Evolutionary conservation across 2,329 filamentous ascomycete genomes (phyloP).

Genomic region (Neopestalotiopsis sp.): DNA sequence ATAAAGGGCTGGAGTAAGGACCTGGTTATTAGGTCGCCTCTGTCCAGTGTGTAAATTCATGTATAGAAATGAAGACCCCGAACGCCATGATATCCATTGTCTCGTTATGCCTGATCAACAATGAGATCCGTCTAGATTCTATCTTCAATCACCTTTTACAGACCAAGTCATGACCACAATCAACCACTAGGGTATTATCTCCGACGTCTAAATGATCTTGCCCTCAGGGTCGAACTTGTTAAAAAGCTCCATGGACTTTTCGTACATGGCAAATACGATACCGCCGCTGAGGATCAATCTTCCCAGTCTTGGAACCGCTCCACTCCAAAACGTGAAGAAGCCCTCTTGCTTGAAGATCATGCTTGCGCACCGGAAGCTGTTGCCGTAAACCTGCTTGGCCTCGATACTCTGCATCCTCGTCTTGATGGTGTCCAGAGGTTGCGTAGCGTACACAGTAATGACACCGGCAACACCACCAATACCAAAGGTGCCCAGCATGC

Average conservation of each 20-base stretch:
- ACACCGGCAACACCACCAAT: slow-evolving; percentile 88
- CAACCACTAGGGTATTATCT: not conserved
- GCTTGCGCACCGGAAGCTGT: slow-evolving; percentile 81
- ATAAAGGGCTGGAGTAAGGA: not conserved
- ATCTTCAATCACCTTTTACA: slow-evolving; percentile 1
- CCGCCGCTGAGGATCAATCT: slow-evolving; percentile 89
- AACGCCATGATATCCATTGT: slow-evolving; percentile 6
- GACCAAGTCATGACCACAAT: not conserved
- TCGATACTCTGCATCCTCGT: slow-evolving; percentile 98
- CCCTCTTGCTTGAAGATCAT: slow-evolving; percentile 91
- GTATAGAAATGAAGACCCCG: not conserved
- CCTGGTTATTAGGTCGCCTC: not conserved
- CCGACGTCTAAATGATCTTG: slow-evolving; percentile 71
- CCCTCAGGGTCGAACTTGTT: slow-evolving; percentile 80
- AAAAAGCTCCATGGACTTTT: slow-evolving; percentile 93
- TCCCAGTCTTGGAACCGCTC: slow-evolving; percentile 83
- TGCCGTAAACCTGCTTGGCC: slow-evolving; percentile 79
- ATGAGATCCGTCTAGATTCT: slow-evolving; percentile 22
- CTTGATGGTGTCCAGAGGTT: slow-evolving; percentile 90
- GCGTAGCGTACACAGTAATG: slow-evolving; percentile 83
- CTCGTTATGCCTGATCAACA: not conserved
- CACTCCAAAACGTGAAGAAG: slow-evolving; percentile 89
- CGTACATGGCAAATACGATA: slow-evolving; percentile 98
- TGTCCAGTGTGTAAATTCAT: not conserved
- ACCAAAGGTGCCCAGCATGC: slow-evolving; percentile 84